Base-by-base conservation (phyloP, 345 rosid species). In the Salix suchowensis region DNA sequence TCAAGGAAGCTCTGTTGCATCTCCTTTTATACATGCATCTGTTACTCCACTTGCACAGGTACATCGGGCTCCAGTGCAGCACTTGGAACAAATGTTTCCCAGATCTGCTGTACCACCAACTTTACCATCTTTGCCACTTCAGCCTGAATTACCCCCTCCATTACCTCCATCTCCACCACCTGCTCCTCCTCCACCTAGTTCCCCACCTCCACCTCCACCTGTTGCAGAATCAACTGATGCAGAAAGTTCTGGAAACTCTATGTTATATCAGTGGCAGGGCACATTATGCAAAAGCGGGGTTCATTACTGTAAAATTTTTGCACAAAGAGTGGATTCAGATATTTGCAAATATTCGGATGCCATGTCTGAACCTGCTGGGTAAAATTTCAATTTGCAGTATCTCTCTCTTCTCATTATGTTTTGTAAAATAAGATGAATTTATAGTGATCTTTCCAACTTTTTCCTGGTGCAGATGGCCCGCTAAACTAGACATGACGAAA, bases 331-430 rank as follows among this genome's bases (percentile, higher is more conserved):
- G 83, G 90, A 91, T 68, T 89, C 96, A 15, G 87, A 86, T 83
- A 83, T 88, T 62, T 93, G 98, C 90, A 92, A 88, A 80, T 96
- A 96, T 82, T 84, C 82, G 7, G 87, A 72, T 82, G 85, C 86
- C 70, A 73, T 85, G 84, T 88, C 97, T 61, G 99, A 96, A 85
- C 97, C 98, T 73, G 73, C 88, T 40, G 95, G 92, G 99, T 96
- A 85, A 97, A 72, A 70, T 42, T 70, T 78, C 61, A 10, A 67
- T 54, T 26, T 24, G 46, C 42, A 40, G 78, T 77, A 40, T 52
- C 44, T 71, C 52, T 23, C 36, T 66, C 30, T 65, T 72, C 34
- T 65, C 55, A 36, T 71, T 76, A 58, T 19, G 28, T 24, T 2
- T 58, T 58, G 13, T 24, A 19, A 24, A 21, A 4, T 58, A 19